phyloP scores from a whole-genome alignment of 306 rosid genomes.

The Vigna hirtella region DNA sequence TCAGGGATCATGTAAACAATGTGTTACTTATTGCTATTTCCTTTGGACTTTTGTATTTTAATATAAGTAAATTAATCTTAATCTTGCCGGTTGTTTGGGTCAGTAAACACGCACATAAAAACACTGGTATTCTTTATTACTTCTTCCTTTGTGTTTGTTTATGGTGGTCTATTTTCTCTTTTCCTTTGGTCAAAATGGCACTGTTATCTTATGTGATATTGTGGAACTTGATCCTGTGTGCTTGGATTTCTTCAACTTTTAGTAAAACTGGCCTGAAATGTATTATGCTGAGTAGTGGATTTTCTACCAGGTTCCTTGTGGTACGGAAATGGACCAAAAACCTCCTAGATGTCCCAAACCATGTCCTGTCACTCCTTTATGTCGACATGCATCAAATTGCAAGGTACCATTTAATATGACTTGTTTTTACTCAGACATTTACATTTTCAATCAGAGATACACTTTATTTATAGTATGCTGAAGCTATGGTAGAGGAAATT shows the following conservation, averaged over 20 bases:
- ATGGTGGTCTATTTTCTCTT: conserved; percentile 20
- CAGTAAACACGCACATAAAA: background rate
- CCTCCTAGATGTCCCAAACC: conserved; percentile 86
- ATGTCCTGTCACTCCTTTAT: conserved; percentile 73
- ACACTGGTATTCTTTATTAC: conserved; percentile 20
- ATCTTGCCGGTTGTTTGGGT: conserved; percentile 22
- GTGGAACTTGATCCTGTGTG: conserved; percentile 32
- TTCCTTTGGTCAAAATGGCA: conserved; percentile 8
- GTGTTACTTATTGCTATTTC: conserved; percentile 5
- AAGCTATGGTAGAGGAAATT: conserved; percentile 16
- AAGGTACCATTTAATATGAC: conserved; percentile 62
- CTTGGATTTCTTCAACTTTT: conserved; percentile 32
- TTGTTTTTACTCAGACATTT: conserved; percentile 33
- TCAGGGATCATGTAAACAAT: background rate
- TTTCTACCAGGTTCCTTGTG: conserved; percentile 87
- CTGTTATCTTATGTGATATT: conserved; percentile 13
- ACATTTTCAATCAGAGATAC: conserved; percentile 36
- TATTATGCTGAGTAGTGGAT: conserved; percentile 44
- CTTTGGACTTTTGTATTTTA: conserved; percentile 21
- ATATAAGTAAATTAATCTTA: conserved; percentile 25
- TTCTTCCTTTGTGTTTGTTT: conserved; percentile 7
- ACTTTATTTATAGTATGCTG: conserved; percentile 20
- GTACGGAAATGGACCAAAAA: conserved; percentile 91
- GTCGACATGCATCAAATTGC: conserved; percentile 70
- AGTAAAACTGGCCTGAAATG: conserved; percentile 20